phyloP scores from a whole-genome alignment of 169 alveolate species.

The Plasmodium relictum region DNA sequence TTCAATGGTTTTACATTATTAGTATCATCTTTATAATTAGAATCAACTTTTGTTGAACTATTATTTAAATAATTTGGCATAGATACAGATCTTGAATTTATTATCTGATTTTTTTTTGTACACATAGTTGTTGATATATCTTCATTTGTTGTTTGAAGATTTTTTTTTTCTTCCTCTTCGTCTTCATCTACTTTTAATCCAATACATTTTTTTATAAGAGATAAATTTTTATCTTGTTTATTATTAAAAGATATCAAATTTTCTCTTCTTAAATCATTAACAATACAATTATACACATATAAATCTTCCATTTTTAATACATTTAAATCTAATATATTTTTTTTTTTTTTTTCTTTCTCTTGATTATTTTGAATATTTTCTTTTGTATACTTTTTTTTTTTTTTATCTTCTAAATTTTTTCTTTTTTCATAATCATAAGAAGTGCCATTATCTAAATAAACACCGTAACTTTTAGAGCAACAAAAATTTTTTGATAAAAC shows the following conservation, averaged over 20 bases:
- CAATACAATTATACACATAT: conserved; percentile 49
- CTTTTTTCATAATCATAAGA: conserved; percentile 10
- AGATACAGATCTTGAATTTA: conserved; percentile 24
- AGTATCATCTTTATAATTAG: conserved; percentile 17
- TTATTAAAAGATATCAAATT: conserved; percentile 33
- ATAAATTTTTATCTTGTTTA: conserved; percentile 28
- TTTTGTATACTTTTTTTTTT: background rate
- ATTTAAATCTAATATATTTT: background rate
- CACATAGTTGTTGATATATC: background rate
- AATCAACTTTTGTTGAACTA: conserved; percentile 1
- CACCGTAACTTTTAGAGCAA: conserved; percentile 5
- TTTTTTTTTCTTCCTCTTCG: background rate
- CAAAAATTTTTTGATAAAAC: background rate
- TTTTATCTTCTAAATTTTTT: background rate
- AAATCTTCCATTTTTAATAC: conserved; percentile 45
- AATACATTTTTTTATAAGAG: conserved; percentile 26
- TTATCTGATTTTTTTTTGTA: background rate
- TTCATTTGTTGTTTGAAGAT: conserved; percentile 6
- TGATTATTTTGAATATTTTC: background rate
- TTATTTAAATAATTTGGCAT: conserved; percentile 46
- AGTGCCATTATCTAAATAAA: background rate
- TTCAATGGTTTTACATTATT: conserved; percentile 38
- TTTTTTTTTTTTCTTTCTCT: background rate
- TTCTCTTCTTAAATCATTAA: conserved; percentile 53
- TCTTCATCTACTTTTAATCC: conserved; percentile 28